A percentile compares a stretch with the other conserved stretches of the same genome.
Evolutionary conservation across 768 basidiomycete genomes (phyloP).

Genomic region (Cystofilobasidium capitatum): DNA sequence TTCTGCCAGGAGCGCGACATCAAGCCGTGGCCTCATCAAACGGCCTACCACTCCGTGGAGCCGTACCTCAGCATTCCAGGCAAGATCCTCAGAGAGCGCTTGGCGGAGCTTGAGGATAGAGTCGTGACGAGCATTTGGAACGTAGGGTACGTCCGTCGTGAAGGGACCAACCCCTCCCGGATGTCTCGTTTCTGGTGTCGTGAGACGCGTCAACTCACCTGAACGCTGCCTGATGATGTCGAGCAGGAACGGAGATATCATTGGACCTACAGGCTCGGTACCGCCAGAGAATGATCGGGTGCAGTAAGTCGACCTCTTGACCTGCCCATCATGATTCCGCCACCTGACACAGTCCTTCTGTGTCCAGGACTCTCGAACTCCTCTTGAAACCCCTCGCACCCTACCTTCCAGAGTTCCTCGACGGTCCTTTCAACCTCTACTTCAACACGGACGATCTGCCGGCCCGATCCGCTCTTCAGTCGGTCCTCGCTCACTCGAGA

Average conservation of each 20-base stretch:
- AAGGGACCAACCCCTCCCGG: not conserved
- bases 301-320: not conserved
- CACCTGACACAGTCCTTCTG: not conserved
- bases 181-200: not conserved
- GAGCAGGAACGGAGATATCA: not conserved
- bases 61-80: slow-evolving; percentile 17
- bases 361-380: not conserved
- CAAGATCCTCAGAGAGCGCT: not conserved
- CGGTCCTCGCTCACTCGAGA: not conserved
- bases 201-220: not conserved
- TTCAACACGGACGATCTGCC: slow-evolving; percentile 16
- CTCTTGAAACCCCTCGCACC: not conserved
- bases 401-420: not conserved
- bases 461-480: not conserved
- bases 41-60: slow-evolving; percentile 14
- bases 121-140: slow-evolving; percentile 12
- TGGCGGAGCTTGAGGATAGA: slow-evolving; percentile 8
- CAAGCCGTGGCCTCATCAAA: slow-evolving; percentile 18
- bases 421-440: slow-evolving; percentile 14
- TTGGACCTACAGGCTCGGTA: not conserved
- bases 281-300: not conserved
- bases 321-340: not conserved
- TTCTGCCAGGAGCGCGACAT: slow-evolving; percentile 17
- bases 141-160: not conserved
- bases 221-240: not conserved